Percentiles rank a stretch among this genome's conserved stretches.
Evolutionary conservation across 2,329 filamentous ascomycete species (phyloP).

Genomic region (Fusarium sp.): DNA sequence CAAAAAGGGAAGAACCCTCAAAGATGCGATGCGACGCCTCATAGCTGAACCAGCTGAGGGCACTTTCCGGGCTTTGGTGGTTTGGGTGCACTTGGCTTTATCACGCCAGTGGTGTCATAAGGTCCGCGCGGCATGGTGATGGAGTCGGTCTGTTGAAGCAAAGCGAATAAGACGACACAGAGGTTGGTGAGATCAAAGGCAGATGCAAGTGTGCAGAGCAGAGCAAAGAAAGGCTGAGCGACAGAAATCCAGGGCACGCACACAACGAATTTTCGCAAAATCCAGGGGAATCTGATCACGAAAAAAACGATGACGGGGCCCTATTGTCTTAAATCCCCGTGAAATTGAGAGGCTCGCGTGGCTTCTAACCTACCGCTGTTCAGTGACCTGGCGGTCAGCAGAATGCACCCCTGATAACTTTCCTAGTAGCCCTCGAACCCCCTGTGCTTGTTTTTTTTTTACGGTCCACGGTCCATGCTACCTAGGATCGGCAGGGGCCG

Average conservation of each 20-base stretch:
- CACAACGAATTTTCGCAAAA: conserved; percentile 35
- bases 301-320: conserved; percentile 34
- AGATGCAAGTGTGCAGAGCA: conserved; percentile 26
- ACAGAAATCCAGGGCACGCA: conserved; percentile 33
- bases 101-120: conserved; percentile 52
- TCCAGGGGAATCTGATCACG: conserved; percentile 31
- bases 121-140: conserved; percentile 49
- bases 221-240: conserved; percentile 22
- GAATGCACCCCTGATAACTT: conserved; percentile 32
- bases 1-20: conserved; percentile 6
- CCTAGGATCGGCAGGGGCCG: conserved; percentile 43
- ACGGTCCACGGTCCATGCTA: conserved; percentile 13
- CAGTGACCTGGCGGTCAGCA: conserved; percentile 36
- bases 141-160: conserved; percentile 13
- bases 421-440: conserved; percentile 25
- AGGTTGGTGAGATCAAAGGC: conserved; percentile 21
- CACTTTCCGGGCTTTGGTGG: conserved; percentile 47
- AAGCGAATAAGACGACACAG: conserved; percentile 4
- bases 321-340: conserved; percentile 39
- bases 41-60: conserved; percentile 26
- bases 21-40: conserved; percentile 15
- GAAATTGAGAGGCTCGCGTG: conserved; percentile 37
- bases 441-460: conserved; percentile 30
- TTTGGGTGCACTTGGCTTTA: conserved; percentile 50
- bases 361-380: conserved; percentile 32